These are phyloP conservation scores for Erodium maritimum DNA, from an alignment of 345 rosid species.

Conservation along the genomic window DNA sequence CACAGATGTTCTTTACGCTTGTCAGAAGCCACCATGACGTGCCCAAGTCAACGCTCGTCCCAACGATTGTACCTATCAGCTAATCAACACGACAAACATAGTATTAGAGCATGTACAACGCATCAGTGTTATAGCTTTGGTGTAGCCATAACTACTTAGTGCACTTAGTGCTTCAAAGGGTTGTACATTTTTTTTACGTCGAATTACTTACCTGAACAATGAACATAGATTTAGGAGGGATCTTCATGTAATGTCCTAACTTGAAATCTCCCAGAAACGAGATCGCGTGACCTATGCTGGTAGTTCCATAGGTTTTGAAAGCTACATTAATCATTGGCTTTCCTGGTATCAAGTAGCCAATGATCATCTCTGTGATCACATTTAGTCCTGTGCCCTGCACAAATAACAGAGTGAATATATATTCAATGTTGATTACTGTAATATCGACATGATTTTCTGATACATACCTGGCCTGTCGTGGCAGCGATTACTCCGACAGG, in stretches of 20 bases:
- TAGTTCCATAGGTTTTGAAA: conserved; percentile 77
- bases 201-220: no score
- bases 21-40: conserved; percentile 80
- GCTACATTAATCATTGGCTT: conserved; percentile 73
- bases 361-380: conserved; percentile 67
- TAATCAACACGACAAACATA: no score
- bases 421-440: neutral
- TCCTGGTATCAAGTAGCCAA: conserved; percentile 66
- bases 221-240: no score
- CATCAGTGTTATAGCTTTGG: no score
- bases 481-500: conserved; percentile 74
- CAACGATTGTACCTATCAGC: conserved; percentile 58
- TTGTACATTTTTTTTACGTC: no score
- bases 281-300: conserved; percentile 73
- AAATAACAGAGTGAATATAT: neutral
- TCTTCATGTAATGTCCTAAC: conserved; percentile 82
- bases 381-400: conserved; percentile 60
- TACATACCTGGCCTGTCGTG: conserved; percentile 53
- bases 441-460: no score
- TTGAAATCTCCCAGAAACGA: conserved; percentile 58
- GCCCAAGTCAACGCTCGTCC: conserved; percentile 43
- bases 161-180: no score
- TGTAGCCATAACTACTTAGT: no score
- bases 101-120: no score
- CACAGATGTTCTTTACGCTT: conserved; percentile 48